A percentile compares a stretch with the other conserved stretches of the same genome.
These are phyloP conservation scores for Gastrolobium villosum DNA, from an alignment of 306 rosid species.

Conservation along the genomic window DNA sequence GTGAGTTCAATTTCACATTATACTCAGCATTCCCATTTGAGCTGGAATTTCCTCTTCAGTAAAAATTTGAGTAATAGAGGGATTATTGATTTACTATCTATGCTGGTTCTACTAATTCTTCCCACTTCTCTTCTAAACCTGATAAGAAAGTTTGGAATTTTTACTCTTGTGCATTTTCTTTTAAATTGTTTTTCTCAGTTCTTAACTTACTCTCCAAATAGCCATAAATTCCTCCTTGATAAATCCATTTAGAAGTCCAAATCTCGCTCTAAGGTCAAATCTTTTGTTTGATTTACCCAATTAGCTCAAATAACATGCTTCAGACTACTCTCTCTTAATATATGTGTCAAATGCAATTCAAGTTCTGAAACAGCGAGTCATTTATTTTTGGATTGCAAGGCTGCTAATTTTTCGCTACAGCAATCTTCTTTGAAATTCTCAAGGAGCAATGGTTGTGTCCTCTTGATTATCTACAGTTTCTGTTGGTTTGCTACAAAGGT, in stretches of 20 bases:
- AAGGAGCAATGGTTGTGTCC: neutral
- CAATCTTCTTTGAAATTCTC: neutral
- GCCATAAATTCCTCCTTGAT: slow-evolving; percentile 10
- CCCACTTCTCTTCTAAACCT: slow-evolving; percentile 31
- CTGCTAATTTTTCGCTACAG: neutral
- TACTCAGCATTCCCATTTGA: slow-evolving; percentile 15
- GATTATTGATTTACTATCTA: slow-evolving; percentile 15
- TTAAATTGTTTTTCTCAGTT: neutral
- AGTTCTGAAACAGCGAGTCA: neutral
- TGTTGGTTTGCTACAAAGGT: neutral
- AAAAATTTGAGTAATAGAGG: slow-evolving; percentile 16
- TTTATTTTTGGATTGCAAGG: slow-evolving; percentile 8
- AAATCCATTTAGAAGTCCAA: slow-evolving; percentile 24
- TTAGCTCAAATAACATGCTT: slow-evolving; percentile 7
- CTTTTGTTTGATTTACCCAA: slow-evolving; percentile 25
- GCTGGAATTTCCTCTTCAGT: slow-evolving; percentile 1
- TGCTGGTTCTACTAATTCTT: slow-evolving; percentile 14
- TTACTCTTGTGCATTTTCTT: slow-evolving; percentile 17
- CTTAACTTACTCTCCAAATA: slow-evolving; percentile 8
- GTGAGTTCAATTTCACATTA: slow-evolving; percentile 27
- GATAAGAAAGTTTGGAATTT: slow-evolving; percentile 20
- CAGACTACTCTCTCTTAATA: neutral
- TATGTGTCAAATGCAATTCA: neutral
- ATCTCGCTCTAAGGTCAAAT: slow-evolving; percentile 7
- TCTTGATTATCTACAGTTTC: neutral